Evolutionary conservation across 2,329 filamentous ascomycete species (phyloP).

Genomic region (Fusarium verrucosum): DNA sequence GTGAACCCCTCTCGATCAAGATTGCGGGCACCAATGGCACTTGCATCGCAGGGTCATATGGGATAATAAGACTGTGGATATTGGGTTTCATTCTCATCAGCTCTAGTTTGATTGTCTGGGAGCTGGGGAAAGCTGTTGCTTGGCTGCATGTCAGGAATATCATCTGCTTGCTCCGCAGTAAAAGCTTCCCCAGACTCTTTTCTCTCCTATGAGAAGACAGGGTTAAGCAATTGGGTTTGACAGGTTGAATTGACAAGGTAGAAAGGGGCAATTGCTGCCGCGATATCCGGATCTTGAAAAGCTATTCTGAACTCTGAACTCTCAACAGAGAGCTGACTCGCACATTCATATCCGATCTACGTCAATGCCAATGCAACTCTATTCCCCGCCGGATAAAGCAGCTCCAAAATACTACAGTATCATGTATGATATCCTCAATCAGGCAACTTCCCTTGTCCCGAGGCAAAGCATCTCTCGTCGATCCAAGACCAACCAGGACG

Average conservation of each 20-base stretch:
- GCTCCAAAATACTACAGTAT: background rate
- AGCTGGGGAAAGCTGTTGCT: conserved; percentile 18
- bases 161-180: conserved; percentile 30
- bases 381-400: conserved; percentile 35
- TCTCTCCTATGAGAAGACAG: background rate
- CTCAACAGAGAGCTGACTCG: background rate
- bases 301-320: background rate
- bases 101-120: conserved; percentile 3
- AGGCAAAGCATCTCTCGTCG: background rate
- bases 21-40: conserved; percentile 43
- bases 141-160: conserved; percentile 29
- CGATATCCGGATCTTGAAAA: background rate
- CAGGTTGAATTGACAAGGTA: background rate
- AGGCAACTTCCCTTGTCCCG: conserved; percentile 38
- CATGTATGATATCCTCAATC: conserved; percentile 11
- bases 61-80: conserved; percentile 18
- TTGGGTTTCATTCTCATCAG: conserved; percentile 33
- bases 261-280: background rate
- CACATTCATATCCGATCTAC: conserved; percentile 10
- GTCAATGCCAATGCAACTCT: conserved; percentile 6
- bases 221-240: background rate
- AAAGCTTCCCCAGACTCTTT: conserved; percentile 3
- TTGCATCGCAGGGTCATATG: conserved; percentile 29
- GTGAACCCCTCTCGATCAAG: conserved; percentile 29
- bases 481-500: conserved; percentile 7